Evolutionary conservation across 257 asterid genomes (phyloP), one percentile per base, ranked within the genome.

Genomic region (Scutellaria minor): DNA sequence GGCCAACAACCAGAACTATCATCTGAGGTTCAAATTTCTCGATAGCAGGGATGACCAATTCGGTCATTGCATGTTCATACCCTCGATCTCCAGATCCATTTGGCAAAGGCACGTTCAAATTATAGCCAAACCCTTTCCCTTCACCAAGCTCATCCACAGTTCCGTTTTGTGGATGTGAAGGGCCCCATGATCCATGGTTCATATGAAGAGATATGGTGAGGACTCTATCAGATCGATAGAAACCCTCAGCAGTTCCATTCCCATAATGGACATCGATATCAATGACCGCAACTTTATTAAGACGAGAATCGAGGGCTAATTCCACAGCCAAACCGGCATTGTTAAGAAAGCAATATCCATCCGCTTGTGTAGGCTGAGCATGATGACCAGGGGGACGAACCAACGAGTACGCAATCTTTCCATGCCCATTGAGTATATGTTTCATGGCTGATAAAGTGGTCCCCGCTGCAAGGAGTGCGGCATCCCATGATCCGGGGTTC

Each of bases 161-260:
- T 68, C 99, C 99, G 31, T 51, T 79, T 68, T 94, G 97, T 0
- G 96, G 97, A 86, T 94, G 97, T 13, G 97, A 89, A 7, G 96
- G 87, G n/a, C 99, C 99, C 97, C 99, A 94, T 4, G 97, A 89
- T 65, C 97, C 97, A 57, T 91, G 99, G 72, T 89, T 87, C 99
- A 94, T 94, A 66, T 94, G 99, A 55, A 94, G 91, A 12, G 99
- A 91, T 44, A 91, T 76, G 0, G 99, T 88, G 24, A 94, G 96
- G 50, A 91, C 97, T 72, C 75, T 81, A 61, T 87, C 80, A 6
- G 95, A 84, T 42, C 68, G 64, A 74, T 84, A 91, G 77, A 89
- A 91, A 4, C 99, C 97, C 83, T 88, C 89, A 0, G 99, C 99
- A 54, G 96, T 91, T 65, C 99, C 97, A 50, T 94, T 91, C 40